Percentiles rank a stretch among this genome's conserved stretches.
phyloP scores from a whole-genome alignment of 78 protist species.

The Dictyostelium discoideum region DNA sequence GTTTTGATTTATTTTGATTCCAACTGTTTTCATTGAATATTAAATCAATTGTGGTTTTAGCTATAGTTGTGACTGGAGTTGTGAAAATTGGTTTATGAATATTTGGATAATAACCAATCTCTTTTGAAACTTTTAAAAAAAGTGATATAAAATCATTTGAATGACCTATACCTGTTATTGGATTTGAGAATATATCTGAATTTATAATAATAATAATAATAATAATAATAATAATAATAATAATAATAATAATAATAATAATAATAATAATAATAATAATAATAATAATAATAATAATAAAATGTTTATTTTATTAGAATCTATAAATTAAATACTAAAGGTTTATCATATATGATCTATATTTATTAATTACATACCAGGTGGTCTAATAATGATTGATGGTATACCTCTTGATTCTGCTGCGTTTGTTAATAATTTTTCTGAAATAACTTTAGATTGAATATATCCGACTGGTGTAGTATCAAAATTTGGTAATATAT shows the following conservation, averaged over 20 bases:
- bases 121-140: not conserved
- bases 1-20: not conserved
- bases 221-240: too few relatives aligned
- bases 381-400: not conserved
- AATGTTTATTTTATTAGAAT: too few relatives aligned
- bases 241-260: too few relatives aligned
- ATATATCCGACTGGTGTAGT: slow-evolving; percentile 6
- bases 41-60: too few relatives aligned
- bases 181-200: not conserved
- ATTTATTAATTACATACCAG: too few relatives aligned
- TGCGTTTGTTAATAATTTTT: not conserved
- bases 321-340: too few relatives aligned
- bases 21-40: not conserved
- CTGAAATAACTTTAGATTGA: slow-evolving; percentile 39
- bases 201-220: too few relatives aligned
- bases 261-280: too few relatives aligned
- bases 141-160: not conserved
- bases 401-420: not conserved
- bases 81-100: not conserved
- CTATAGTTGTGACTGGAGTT: not conserved
- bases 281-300: too few relatives aligned
- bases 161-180: not conserved
- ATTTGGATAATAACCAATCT: not conserved
- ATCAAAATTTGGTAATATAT: not conserved
- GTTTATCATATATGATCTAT: too few relatives aligned